A percentile compares a stretch with the other conserved stretches of the same genome.
These are phyloP conservation scores for Eucalyptus victrix DNA, from an alignment of 345 rosid species.

Conservation along the genomic window DNA sequence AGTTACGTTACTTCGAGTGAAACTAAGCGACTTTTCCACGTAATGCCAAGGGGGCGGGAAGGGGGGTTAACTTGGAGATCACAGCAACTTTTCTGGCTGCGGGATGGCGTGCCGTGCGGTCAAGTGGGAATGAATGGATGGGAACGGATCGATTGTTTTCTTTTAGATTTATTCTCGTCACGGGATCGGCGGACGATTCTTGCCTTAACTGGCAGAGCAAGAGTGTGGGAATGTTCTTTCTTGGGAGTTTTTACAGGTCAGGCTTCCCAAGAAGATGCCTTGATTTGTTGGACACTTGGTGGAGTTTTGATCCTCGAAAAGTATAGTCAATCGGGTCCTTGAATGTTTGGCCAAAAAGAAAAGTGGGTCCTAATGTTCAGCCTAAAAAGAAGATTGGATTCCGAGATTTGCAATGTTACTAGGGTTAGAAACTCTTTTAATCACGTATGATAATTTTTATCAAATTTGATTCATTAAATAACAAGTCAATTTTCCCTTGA, in stretches of 20 bases:
- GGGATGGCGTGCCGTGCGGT: neutral
- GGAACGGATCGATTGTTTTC: neutral
- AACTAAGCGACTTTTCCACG: neutral
- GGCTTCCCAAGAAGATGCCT: neutral
- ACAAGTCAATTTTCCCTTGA: neutral
- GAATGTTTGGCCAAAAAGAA: neutral
- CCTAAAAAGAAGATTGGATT: neutral
- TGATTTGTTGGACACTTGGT: neutral
- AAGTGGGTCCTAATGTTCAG: neutral
- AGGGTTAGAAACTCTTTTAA: neutral
- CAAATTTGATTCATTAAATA: neutral
- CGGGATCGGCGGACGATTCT: neutral
- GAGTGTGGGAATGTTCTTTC: neutral
- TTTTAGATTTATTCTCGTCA: neutral
- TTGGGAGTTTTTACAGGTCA: neutral
- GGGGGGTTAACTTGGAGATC: neutral
- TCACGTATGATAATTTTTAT: neutral
- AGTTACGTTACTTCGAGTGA: neutral
- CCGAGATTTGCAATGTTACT: neutral
- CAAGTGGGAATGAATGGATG: neutral
- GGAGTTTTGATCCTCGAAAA: neutral
- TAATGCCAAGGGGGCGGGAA: neutral
- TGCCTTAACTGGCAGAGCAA: constrained; percentile 1
- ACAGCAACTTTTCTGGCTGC: neutral
- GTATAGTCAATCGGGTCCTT: neutral